Evolutionary conservation across 2,329 filamentous ascomycete genomes (phyloP).

Genomic region (Clathrospora elynae): DNA sequence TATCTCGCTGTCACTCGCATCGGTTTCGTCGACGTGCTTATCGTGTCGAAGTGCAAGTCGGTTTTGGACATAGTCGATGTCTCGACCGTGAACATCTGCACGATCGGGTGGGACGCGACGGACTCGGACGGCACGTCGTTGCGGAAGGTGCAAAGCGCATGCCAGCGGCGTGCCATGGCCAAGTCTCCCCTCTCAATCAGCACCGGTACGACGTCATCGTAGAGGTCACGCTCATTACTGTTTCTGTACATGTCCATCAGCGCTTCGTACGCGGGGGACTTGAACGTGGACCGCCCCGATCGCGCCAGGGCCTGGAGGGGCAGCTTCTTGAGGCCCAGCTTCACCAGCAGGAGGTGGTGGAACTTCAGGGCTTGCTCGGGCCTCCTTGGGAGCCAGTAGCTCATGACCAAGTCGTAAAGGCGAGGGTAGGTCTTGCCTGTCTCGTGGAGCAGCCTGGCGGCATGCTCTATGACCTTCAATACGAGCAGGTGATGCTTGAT

Average conservation of each 20-base stretch:
- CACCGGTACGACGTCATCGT: conserved; percentile 49
- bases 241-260: conserved; percentile 48
- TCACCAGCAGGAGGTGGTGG: conserved; percentile 35
- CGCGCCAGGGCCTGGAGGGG: conserved; percentile 31
- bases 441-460: conserved; percentile 47
- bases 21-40: conserved; percentile 9
- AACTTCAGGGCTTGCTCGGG: conserved; percentile 27
- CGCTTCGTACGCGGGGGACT: conserved; percentile 27
- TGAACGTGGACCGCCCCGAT: conserved; percentile 11
- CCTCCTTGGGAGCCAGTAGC: conserved; percentile 41
- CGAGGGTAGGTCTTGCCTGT: conserved; percentile 43
- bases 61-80: conserved; percentile 16
- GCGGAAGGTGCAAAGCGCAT: conserved; percentile 45
- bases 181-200: conserved; percentile 38
- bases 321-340: conserved; percentile 30
- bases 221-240: conserved; percentile 47
- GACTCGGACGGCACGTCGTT: conserved; percentile 47
- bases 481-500: conserved; percentile 47
- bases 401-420: conserved; percentile 55
- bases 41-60: conserved; percentile 10
- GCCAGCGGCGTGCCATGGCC: conserved; percentile 46
- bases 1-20: conserved; percentile 20
- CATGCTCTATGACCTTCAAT: conserved; percentile 49
- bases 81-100: conserved; percentile 39
- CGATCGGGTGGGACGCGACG: conserved; percentile 36